Evolutionary conservation across 192 early-diverging fungal species (phyloP), one percentile per base, ranked within the genome.

Genomic region (Coemansia guatemalensis): DNA sequence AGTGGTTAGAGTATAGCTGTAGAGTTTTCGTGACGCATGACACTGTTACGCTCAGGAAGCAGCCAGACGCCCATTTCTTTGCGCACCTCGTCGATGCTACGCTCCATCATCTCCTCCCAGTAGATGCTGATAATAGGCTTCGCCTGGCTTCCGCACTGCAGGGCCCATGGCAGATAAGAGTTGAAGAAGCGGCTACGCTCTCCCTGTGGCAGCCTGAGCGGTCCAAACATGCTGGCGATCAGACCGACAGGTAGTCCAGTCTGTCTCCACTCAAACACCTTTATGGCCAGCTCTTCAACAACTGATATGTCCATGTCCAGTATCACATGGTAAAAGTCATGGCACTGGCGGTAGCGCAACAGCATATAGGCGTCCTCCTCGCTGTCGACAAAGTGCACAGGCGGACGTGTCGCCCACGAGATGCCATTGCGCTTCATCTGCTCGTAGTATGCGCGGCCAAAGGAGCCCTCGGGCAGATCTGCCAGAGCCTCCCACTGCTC

Each of bases 261-360:
- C 68, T 99, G 97, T 11, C 83, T 84, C 76, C 90, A 88, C 74
- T 99, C 97, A 68, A 97, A 93, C 87, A 91, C 92, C 83, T 99
- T 99, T 39, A 99, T 83, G 5, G 90, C 94, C 57, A 97, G 81
- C 83, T 99, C 97, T 32, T 88, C 93, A 65, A 93, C 91, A 5
- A 96, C 90, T 3, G 89, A 88, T 2, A 90, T 83, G 18, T 86
- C 75, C 30, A 98, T 65, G 47, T 92, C 95, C 24, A 92, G 90
- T 20, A 99, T 71, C 1, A 89, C 87, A 70, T 99, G 97, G 68
- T 89, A 95, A 73, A 97, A 94, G 71, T 99, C 95, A 58, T 97
- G 95, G 32, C 90, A 89, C 83, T 99, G 89, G 22, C 97, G 86
- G 67, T 95, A 96, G 66, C 97, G 82, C 68, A 86, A 84, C 87